Base-by-base conservation (phyloP, 495 filamentous ascomycete species). In the Friedmanniomyces simplex region DNA sequence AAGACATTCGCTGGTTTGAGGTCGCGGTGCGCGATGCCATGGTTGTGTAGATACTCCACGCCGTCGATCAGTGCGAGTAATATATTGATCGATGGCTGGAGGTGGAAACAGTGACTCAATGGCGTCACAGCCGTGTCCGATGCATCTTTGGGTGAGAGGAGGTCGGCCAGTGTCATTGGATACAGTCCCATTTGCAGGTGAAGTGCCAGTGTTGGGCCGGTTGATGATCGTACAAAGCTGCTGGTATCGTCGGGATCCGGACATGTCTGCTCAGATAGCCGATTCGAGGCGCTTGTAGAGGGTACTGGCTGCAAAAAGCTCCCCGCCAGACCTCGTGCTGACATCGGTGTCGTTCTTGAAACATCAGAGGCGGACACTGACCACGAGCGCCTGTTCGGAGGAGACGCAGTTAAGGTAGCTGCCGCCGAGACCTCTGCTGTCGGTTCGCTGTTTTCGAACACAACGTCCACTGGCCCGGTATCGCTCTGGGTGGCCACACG, bases 1-100 rank as follows among this genome's bases (percentile, higher is more conserved):
- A n/a, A 74, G 39, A 78, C 69, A 58, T 78, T 78, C 0, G 57
- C 64, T 0, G 75, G 76, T 52, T 78, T 78, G 49, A 77, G 63
- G 49, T 78, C 75, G 25, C 75, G 67, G 55, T 78, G 76, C 13
- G 75, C 65, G 47, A 77, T 68, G 30, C 57, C 55, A 24, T 67
- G 36, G 8, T 24, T 30, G 55, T 72, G 70, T 16, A 72, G 69
- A 53, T 72, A 72, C n/a, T 67, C 58, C 4, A 71, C 59, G 36
- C 69, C 70, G 14, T 67, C 58, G 28, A 75, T 32, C 30, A 76
- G 64, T 2, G 62, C 54, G 8, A 62, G 52, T 24, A 76, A 65
- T 2, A 77, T 63, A 14, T 58, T 53, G 14, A 71, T 49, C 11
- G 71, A 57, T 14, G 67, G 60, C 22, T 51, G 30, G 11, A 62